Evolutionary conservation across 306 rosid species (phyloP), one percentile per base, ranked within the genome.

Genomic region (Corylus americana): DNA sequence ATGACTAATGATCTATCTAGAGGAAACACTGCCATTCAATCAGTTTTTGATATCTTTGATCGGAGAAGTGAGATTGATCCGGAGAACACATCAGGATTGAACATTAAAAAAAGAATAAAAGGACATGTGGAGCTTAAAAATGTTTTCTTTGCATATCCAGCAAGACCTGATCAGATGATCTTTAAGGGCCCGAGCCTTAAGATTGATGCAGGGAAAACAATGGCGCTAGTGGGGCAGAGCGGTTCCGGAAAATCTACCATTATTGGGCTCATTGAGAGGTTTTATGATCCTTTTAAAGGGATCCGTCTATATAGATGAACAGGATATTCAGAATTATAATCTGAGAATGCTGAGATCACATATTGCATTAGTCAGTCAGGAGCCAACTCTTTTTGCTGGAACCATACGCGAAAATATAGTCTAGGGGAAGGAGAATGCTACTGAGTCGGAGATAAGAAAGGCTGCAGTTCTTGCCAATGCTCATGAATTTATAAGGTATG

Each of bases 221-320:
- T 92, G 18, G 97, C 97, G 31, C 76, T 94, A 4, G 98, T 89
- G 10, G 98, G 98, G 25, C 86, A 86, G 37, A 91, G 97, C 72
- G 98, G 97, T 53, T 88, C 95, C 5, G 98, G 97, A n/a, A 94
- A 94, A 85, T 92, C 97, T 45, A 92, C 97, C n/a, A 81, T 91
- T 45, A 89, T 92, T 68, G 97, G 92, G 17, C 90, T 92, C 5
- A 91, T 92, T 74, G 97, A 94, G 77, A 88, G 97, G 86, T 94
- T 94, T 78, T 94, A 92, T 35, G 95, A 92, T 80, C 98, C 98
- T 55, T 55, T 8, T 81, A 66, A 85, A 84, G 55, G 98, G 97
- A 77, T 82, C 83, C 0, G 81, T 94, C 7, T 85, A 82, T 81
- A 86, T 91, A 72, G 98, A 94, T 79, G 97, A 92, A 64, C 97